phyloP scores from a whole-genome alignment of 768 basidiomycete genomes.

The Russula foetens region DNA sequence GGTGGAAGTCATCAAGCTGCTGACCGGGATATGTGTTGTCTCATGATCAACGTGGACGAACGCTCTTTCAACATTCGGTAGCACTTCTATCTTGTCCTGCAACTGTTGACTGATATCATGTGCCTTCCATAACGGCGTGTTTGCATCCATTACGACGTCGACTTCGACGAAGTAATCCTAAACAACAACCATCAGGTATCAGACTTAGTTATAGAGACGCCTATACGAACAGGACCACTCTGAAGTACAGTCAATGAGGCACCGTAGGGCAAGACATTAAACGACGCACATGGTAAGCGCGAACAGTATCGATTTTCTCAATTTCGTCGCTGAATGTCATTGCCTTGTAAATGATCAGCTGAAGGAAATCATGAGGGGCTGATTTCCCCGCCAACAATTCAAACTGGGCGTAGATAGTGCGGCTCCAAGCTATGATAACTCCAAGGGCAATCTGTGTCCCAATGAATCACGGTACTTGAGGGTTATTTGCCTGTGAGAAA shows the following conservation, averaged over 20 bases:
- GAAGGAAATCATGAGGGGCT: constrained; percentile 84
- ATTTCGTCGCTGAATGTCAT: constrained; percentile 86
- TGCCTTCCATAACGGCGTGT: constrained; percentile 83
- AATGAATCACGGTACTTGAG: constrained; percentile 2
- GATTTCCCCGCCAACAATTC: constrained; percentile 85
- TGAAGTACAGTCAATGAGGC: constrained; percentile 21
- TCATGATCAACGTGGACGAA: constrained; percentile 97
- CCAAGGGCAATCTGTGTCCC: constrained; percentile 60
- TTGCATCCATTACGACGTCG: constrained; percentile 87
- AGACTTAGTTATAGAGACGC: not conserved
- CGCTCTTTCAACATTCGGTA: constrained; percentile 87
- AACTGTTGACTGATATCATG: constrained; percentile 79
- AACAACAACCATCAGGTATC: not conserved
- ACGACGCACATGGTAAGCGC: constrained; percentile 77
- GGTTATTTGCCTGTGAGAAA: not conserved
- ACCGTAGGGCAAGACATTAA: not conserved
- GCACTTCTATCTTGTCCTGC: constrained; percentile 81
- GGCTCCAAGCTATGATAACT: constrained; percentile 69
- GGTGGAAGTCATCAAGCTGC: constrained; percentile 18
- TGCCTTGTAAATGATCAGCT: constrained; percentile 87
- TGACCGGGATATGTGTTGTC: constrained; percentile 66
- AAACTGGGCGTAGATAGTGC: constrained; percentile 75
- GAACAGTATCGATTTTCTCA: constrained; percentile 80
- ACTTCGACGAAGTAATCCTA: constrained; percentile 92
- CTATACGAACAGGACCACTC: constrained; percentile 60